Conservation (phyloP, 2,329 filamentous ascomycete genomes). For the Scedosporium dehoogii region DNA sequence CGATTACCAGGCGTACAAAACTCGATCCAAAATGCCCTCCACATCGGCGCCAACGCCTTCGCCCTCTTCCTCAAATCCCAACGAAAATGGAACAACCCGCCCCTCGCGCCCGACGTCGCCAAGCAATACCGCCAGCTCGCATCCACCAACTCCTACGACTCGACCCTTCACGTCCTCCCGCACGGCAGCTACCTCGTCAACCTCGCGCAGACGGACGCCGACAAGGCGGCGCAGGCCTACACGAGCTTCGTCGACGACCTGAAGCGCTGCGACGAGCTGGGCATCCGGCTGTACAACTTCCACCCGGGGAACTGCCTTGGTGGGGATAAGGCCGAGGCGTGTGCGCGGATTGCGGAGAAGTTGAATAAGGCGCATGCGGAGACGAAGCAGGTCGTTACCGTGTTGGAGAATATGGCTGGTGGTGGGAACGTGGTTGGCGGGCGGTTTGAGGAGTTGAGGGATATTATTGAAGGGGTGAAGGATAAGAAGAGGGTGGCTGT, state of each 20-base stretch:
- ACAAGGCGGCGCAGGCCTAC: conserved; percentile 80
- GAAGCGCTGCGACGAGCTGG: conserved; percentile 70
- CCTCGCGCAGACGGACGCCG: conserved; percentile 71
- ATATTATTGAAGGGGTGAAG: conserved; percentile 70
- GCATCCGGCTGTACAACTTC: conserved; percentile 94
- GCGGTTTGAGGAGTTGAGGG: conserved; percentile 74
- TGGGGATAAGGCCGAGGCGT: conserved; percentile 56
- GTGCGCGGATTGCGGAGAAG: conserved; percentile 68
- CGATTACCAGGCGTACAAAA: conserved; percentile 68
- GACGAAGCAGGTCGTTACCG: conserved; percentile 65
- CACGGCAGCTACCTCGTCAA: conserved; percentile 97
- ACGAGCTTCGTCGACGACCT: conserved; percentile 81
- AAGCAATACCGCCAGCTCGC: conserved; percentile 62
- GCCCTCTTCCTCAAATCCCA: conserved; percentile 95
- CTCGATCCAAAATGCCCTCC: conserved; percentile 63
- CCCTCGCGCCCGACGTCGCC: conserved; percentile 57
- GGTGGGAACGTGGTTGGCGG: conserved; percentile 79
- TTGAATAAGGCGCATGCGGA: conserved; percentile 74
- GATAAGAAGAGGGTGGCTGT: conserved; percentile 82
- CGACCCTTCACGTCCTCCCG: conserved; percentile 65
- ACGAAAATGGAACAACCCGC: conserved; percentile 83
- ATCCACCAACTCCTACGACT: conserved; percentile 60
- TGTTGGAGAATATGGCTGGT: conserved; percentile 94
- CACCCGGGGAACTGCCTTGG: conserved; percentile 80
- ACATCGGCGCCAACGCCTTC: conserved; percentile 86